Base-by-base conservation (phyloP, 352 stramenopile species). In the Thraustotheca clavata region DNA sequence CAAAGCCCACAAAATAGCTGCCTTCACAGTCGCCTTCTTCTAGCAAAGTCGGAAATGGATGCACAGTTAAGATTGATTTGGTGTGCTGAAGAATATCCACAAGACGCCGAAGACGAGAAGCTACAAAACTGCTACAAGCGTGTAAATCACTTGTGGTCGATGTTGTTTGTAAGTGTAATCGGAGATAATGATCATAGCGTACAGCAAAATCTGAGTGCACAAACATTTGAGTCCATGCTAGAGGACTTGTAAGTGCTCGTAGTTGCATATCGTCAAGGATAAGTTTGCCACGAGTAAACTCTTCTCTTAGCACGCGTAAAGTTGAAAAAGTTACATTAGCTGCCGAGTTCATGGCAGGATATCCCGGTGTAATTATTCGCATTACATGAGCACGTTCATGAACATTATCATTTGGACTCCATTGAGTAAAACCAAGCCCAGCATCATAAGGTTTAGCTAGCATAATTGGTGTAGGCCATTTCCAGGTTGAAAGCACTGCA, bases 291-390 rank as follows among this genome's bases (percentile, higher is more conserved):
- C 83, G 82, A 3, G 71, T 71, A 55, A 93, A 84, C 62, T 95
- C 86, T 38, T 90, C 80, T 8, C 79, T 73, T 14, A 95, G 60
- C 11, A 95, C 85, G 16, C 71, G 71, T 27, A 91, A 61, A 11
- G 86, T 93, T 43, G 86, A 91, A 29, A 74, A 31, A 40, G 88
- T 93, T 8, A 95, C 86, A 59, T 92, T 93, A 22, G 90, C 80
- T 0, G 83, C 77, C 41, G 86, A 89, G 73, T 95, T 95, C 39
- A 91, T 78, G 3, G 80, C 75, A 6, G 86, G 83, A 59, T 87
- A 95, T 20, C 83, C 86, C 0, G 86, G 86, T 31, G 86, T 93
- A 62, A 95, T 86, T 62, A 95, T 93, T 35, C 83, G 86, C 86
- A 95, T 93, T 35, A 90, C 67, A 57, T 95, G 86, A 3, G 73